These are phyloP conservation scores for Tulasnella sp. DNA, from an alignment of 768 basidiomycete genomes.

Conservation along the genomic window DNA sequence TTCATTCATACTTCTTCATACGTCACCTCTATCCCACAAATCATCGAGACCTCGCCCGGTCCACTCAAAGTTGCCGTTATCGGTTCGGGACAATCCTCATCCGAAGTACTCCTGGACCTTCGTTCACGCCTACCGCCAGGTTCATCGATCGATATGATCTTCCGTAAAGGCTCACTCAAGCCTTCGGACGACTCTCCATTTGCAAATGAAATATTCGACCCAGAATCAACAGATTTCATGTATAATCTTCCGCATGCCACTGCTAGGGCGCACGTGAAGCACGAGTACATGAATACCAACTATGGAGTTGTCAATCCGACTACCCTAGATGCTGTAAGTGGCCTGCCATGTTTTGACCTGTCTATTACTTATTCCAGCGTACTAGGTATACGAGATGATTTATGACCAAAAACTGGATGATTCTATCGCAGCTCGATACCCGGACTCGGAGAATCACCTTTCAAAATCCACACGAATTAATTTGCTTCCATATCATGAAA, in stretches of 20 bases:
- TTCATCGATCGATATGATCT: constrained; percentile 38
- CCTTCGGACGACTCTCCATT: constrained; percentile 43
- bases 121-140: constrained; percentile 33
- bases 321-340: constrained; percentile 32
- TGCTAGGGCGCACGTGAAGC: constrained; percentile 27
- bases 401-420: constrained; percentile 40
- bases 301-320: constrained; percentile 41
- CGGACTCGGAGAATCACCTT: neutral
- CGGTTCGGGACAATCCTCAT: neutral
- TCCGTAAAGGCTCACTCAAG: constrained; percentile 38
- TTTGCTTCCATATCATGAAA: neutral
- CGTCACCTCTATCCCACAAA: neutral
- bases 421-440: constrained; percentile 29
- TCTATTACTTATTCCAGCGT: neutral
- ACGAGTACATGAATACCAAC: constrained; percentile 39
- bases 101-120: constrained; percentile 27
- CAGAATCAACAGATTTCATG: constrained; percentile 31
- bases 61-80: neutral
- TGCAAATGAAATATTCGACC: constrained; percentile 44
- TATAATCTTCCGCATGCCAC: constrained; percentile 30
- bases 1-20: too few species aligned
- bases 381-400: constrained; percentile 37
- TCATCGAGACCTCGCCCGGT: neutral
- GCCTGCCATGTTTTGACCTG: neutral
- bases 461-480: neutral